phyloP scores from a whole-genome alignment of 257 asterid species.

The Jacaranda copaia region DNA sequence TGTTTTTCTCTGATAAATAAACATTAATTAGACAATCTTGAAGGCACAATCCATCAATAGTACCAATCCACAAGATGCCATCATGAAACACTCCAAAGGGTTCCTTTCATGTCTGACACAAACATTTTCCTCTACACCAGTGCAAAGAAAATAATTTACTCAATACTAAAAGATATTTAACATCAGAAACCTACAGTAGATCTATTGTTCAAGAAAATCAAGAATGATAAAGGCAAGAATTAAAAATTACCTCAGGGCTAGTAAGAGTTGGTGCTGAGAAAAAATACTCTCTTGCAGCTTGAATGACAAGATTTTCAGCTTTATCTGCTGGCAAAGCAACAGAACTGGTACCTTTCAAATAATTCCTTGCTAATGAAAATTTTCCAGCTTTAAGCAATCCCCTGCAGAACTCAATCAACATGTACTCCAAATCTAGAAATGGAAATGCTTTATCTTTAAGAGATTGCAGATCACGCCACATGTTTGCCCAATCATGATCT shows the following conservation, averaged over 20 bases:
- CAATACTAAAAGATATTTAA: not conserved
- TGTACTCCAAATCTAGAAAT: constrained; percentile 87
- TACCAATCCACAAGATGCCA: constrained; percentile 20
- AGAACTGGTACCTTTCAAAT: constrained; percentile 85
- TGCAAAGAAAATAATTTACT: constrained; percentile 18
- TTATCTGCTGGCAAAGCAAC: constrained; percentile 85
- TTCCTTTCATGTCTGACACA: not conserved
- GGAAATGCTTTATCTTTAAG: constrained; percentile 94
- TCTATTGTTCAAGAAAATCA: not conserved
- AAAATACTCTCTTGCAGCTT: constrained; percentile 98
- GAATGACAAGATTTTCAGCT: constrained; percentile 95
- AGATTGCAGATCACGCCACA: constrained; percentile 96
- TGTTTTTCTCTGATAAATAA: constrained; percentile 21
- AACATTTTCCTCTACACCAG: constrained; percentile 5
- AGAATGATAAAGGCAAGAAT: constrained; percentile 28
- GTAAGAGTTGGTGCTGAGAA: constrained; percentile 96
- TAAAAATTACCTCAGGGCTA: constrained; percentile 79
- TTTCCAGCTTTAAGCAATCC: constrained; percentile 97
- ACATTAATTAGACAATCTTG: not conserved
- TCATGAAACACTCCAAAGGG: constrained; percentile 1
- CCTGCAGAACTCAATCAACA: constrained; percentile 94
- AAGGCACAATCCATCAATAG: constrained; percentile 26
- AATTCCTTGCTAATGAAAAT: constrained; percentile 92
- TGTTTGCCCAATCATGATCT: constrained; percentile 93
- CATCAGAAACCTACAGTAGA: constrained; percentile 10